Conservation (phyloP, 2,329 filamentous ascomycete genomes). For the Aspergillus ochraceus region DNA sequence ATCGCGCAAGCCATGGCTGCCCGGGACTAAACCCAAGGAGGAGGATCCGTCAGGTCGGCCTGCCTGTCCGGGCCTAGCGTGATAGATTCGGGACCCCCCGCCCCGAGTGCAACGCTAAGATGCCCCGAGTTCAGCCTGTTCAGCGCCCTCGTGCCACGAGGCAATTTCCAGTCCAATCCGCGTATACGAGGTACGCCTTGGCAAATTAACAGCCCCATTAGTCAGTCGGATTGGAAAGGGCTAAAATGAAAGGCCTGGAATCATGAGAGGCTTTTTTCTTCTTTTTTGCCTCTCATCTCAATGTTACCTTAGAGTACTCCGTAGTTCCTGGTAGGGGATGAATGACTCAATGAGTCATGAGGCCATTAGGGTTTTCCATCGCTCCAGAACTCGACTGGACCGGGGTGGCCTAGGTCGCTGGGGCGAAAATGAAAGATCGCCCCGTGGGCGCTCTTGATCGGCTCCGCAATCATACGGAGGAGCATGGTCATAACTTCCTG, state of each 20-base stretch:
- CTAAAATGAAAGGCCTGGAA: too few species aligned
- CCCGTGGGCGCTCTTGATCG: too few species aligned
- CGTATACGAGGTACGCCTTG: background rate
- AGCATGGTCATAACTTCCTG: background rate
- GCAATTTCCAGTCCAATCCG: background rate
- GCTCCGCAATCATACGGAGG: background rate
- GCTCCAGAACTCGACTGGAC: too few species aligned
- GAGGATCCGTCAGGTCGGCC: background rate
- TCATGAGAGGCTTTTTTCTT: too few species aligned
- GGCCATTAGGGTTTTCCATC: background rate
- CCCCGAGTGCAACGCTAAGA: background rate
- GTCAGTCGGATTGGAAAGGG: background rate
- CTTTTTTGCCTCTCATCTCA: too few species aligned
- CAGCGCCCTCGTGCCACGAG: background rate
- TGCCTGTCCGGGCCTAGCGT: conserved; percentile 41
- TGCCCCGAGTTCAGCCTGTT: background rate
- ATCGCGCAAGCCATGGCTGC: too few species aligned
- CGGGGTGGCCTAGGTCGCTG: background rate
- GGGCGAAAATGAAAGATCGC: background rate
- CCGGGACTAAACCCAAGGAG: background rate
- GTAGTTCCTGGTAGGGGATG: background rate
- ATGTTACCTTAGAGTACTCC: background rate
- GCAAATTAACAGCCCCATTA: background rate
- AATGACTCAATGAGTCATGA: background rate
- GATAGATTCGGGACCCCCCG: background rate